These are phyloP conservation scores for Saturnispora dispora DNA, from an alignment of 805 yeast genomes.

Conservation along the genomic window DNA sequence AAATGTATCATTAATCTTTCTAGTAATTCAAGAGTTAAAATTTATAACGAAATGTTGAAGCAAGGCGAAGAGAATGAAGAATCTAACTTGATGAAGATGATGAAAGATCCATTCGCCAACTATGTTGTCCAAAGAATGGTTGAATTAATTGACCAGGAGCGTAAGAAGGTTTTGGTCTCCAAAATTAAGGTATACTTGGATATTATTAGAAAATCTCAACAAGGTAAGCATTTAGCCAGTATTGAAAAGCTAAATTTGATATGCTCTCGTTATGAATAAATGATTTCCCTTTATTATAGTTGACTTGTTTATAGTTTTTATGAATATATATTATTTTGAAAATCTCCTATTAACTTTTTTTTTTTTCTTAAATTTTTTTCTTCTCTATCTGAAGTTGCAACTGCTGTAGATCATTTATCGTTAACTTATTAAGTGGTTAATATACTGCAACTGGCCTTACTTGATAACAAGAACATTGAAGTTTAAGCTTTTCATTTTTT, in stretches of 20 bases:
- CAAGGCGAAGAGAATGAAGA: slow-evolving; percentile 50
- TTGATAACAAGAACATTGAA: too few species aligned
- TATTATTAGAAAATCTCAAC: slow-evolving; percentile 55
- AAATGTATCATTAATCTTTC: slow-evolving; percentile 76
- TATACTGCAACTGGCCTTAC: neutral
- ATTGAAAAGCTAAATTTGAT: slow-evolving; percentile 63
- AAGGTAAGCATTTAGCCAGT: slow-evolving; percentile 77
- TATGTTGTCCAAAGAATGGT: slow-evolving; percentile 94
- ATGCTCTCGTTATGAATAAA: slow-evolving; percentile 33
- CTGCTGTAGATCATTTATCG: neutral
- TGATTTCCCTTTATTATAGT: neutral
- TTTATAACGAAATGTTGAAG: slow-evolving; percentile 59
- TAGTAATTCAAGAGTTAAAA: slow-evolving; percentile 46
- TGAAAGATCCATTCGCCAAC: slow-evolving; percentile 96
- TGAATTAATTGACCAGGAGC: slow-evolving; percentile 64
- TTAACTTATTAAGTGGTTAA: neutral
- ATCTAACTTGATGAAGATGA: slow-evolving; percentile 77
- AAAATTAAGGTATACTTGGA: slow-evolving; percentile 76
- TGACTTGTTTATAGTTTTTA: slow-evolving; percentile 2
- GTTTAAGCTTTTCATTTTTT: too few species aligned
- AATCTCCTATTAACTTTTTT: too few species aligned
- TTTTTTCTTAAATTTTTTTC: too few species aligned
- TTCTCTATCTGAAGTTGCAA: neutral
- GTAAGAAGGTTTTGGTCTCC: slow-evolving; percentile 59
- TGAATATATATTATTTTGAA: neutral